Evolutionary conservation across 768 basidiomycete species (phyloP).

Genomic region (Mycena belliarum): DNA sequence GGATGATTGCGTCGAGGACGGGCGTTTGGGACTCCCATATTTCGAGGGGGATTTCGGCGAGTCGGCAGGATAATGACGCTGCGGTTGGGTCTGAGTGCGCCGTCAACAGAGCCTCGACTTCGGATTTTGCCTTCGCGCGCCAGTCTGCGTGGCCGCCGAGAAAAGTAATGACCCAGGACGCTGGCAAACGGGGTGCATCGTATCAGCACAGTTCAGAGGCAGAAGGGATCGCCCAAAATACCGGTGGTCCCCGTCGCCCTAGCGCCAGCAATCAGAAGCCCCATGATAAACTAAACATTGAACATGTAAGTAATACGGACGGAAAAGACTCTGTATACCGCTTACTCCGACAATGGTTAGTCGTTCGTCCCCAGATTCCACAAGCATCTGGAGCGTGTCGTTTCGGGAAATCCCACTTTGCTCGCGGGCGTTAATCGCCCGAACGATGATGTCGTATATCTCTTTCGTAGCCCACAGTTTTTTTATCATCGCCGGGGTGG

Average conservation of each 20-base stretch:
- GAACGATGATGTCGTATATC: constrained; percentile 69
- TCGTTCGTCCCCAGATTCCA: constrained; percentile 70
- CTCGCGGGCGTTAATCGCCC: constrained; percentile 57
- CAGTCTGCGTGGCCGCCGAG: constrained; percentile 69
- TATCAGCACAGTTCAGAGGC: background rate
- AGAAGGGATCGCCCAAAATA: constrained; percentile 23
- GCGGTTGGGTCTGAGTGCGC: constrained; percentile 36
- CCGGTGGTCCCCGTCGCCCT: constrained; percentile 78
- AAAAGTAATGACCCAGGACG: constrained; percentile 76
- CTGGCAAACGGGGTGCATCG: constrained; percentile 30
- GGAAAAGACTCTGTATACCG: constrained; percentile 8
- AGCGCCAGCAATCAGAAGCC: constrained; percentile 77
- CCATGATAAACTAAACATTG: constrained; percentile 71
- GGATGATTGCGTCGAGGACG: constrained; percentile 69
- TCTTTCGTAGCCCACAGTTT: constrained; percentile 74
- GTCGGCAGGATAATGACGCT: constrained; percentile 40
- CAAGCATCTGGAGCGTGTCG: constrained; percentile 73
- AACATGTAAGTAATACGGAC: constrained; percentile 18
- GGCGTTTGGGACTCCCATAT: constrained; percentile 73
- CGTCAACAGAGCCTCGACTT: constrained; percentile 58
- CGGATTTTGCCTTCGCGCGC: constrained; percentile 58
- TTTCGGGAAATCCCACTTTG: constrained; percentile 56
- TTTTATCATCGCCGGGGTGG: constrained; percentile 68
- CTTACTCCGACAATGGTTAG: constrained; percentile 70
- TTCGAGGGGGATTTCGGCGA: constrained; percentile 64